Evolutionary conservation across 2,329 filamentous ascomycete genomes (phyloP).

Genomic region (Talaromyces sp.): DNA sequence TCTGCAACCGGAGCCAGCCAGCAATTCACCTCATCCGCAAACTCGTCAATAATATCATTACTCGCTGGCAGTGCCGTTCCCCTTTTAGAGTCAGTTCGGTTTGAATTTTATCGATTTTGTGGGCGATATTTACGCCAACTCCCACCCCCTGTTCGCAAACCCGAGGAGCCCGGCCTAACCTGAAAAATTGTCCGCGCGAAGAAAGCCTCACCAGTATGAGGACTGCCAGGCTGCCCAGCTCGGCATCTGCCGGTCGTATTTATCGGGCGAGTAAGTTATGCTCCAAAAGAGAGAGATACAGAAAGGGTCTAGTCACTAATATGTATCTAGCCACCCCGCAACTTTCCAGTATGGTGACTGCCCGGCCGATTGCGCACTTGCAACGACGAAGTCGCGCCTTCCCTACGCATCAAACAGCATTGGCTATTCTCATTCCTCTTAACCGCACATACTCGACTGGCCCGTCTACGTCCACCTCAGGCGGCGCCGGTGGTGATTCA

Average conservation of each 20-base stretch:
- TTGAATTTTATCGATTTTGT: background rate
- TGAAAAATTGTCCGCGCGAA: constrained; percentile 1
- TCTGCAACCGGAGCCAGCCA: background rate
- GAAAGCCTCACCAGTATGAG: constrained; percentile 11
- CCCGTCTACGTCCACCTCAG: constrained; percentile 45
- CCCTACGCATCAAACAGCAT: constrained; percentile 49
- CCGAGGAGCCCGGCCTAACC: constrained; percentile 2
- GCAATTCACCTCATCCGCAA: background rate
- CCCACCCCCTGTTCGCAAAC: background rate
- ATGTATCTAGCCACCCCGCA: constrained; percentile 6
- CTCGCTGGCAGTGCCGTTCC: background rate
- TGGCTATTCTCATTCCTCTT: constrained; percentile 53
- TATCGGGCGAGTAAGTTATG: constrained; percentile 8
- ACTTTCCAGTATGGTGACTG: constrained; percentile 27
- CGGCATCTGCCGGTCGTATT: constrained; percentile 7
- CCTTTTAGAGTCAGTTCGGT: background rate
- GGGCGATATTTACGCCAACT: background rate
- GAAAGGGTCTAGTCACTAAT: background rate
- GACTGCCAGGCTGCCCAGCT: constrained; percentile 8
- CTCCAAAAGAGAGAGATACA: background rate
- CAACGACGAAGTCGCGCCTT: constrained; percentile 32
- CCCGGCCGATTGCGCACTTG: constrained; percentile 27
- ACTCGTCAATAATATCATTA: background rate
- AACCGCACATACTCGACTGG: constrained; percentile 51
- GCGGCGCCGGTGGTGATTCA: constrained; percentile 24